Conservation (phyloP, 1,139 yeast species). For the Diutina ranongensis region DNA sequence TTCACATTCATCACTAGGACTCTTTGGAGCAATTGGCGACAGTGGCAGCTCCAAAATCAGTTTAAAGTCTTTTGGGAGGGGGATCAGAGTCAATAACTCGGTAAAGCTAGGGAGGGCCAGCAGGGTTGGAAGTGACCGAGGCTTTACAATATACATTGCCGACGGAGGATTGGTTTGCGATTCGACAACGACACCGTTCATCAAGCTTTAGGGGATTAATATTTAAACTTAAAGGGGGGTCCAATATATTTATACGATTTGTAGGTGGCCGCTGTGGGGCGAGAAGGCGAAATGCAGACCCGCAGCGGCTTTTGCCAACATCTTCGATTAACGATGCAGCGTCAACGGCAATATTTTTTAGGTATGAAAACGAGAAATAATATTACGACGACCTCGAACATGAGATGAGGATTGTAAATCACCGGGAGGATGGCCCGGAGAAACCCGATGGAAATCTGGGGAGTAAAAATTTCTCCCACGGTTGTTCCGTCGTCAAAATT, state of each 20-base stretch:
- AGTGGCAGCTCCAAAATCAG: not conserved
- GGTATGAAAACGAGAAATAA: too few relatives aligned
- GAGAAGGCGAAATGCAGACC: not conserved
- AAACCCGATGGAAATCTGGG: too few relatives aligned
- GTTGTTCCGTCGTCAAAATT: too few relatives aligned
- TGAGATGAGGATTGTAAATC: too few relatives aligned
- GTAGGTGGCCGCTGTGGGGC: not conserved
- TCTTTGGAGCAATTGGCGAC: not conserved
- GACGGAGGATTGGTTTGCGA: not conserved
- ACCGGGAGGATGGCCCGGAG: too few relatives aligned
- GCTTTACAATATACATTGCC: not conserved
- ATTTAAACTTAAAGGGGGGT: not conserved
- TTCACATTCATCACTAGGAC: not conserved
- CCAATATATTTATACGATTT: not conserved
- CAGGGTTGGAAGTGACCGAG: not conserved
- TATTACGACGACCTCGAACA: too few relatives aligned
- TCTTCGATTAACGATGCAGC: not conserved
- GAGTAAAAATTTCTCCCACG: too few relatives aligned
- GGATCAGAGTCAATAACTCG: conserved; percentile 4
- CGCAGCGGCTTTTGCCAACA: not conserved
- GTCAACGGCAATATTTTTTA: not conserved
- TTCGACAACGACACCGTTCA: not conserved
- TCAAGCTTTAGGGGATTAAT: too few relatives aligned
- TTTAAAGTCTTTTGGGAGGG: conserved; percentile 2
- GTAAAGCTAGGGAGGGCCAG: conserved; percentile 3